phyloP scores from a whole-genome alignment of 2,329 filamentous ascomycete genomes.

The Ceratocystis destructans region DNA sequence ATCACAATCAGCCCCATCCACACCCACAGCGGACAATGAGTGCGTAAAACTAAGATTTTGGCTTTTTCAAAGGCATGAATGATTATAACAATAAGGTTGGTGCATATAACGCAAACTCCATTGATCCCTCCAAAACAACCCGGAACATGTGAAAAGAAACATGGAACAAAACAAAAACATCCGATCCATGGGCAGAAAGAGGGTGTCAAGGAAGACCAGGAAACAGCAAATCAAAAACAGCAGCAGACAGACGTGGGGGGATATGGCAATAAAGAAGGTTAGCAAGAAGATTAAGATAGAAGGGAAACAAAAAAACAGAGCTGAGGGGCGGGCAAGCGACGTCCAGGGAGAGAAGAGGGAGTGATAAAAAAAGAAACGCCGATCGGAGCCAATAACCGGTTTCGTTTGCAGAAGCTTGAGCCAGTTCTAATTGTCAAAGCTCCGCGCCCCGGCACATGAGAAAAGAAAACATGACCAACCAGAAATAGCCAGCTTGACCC shows the following conservation, averaged over 20 bases:
- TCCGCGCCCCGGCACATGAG: too few relatives aligned
- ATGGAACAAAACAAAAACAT: slow-evolving; percentile 11
- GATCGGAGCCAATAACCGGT: background rate
- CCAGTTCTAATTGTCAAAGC: too few relatives aligned
- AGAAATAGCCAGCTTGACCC: too few relatives aligned
- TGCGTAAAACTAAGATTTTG: slow-evolving; percentile 1
- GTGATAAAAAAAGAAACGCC: background rate
- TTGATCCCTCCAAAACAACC: slow-evolving; percentile 14
- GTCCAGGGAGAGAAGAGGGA: background rate
- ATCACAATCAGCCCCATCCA: background rate
- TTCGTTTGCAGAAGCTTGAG: too few relatives aligned
- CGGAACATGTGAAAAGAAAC: slow-evolving; percentile 11
- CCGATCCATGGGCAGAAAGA: slow-evolving; percentile 9
- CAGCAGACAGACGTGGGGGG: slow-evolving; percentile 10
- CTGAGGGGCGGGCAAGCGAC: background rate
- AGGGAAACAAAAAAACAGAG: background rate
- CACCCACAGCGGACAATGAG: background rate
- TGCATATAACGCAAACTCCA: slow-evolving; percentile 17
- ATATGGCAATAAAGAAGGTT: slow-evolving; percentile 16
- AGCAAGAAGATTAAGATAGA: slow-evolving; percentile 9
- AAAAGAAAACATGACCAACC: background rate
- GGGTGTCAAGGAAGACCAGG: slow-evolving; percentile 7
- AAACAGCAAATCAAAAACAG: slow-evolving; percentile 6
- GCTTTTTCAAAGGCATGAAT: slow-evolving; percentile 14
- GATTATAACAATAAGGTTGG: slow-evolving; percentile 16